These are phyloP conservation scores for Gamarada debralockiae DNA, from an alignment of 495 filamentous ascomycete genomes.

Conservation along the genomic window DNA sequence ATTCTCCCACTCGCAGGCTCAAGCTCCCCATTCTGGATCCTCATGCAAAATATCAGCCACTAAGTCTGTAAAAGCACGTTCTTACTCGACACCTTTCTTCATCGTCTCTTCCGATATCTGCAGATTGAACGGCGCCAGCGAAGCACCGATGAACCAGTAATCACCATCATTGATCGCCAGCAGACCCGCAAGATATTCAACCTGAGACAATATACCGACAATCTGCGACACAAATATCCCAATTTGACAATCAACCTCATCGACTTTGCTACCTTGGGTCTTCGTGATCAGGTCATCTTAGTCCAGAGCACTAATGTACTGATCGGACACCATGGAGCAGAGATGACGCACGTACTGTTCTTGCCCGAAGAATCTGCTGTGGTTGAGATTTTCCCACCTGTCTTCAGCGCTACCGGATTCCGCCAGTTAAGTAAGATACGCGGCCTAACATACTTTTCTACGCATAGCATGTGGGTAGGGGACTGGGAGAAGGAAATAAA, in stretches of 20 bases:
- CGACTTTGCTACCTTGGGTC: constrained; percentile 31
- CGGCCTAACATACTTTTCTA: neutral
- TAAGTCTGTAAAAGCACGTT: too few relatives aligned
- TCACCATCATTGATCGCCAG: constrained; percentile 32
- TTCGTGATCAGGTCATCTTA: constrained; percentile 29
- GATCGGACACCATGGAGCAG: constrained; percentile 36
- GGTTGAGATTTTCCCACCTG: constrained; percentile 6
- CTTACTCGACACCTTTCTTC: too few relatives aligned
- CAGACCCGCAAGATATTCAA: constrained; percentile 24
- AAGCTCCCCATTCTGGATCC: too few relatives aligned
- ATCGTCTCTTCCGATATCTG: too few relatives aligned
- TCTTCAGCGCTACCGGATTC: neutral
- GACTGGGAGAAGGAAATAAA: too few relatives aligned
- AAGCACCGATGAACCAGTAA: too few relatives aligned
- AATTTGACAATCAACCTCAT: constrained; percentile 27
- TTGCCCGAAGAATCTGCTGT: constrained; percentile 26
- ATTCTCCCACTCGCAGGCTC: too few relatives aligned
- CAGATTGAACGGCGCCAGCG: too few relatives aligned
- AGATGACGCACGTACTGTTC: constrained; percentile 35
- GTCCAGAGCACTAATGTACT: constrained; percentile 32
- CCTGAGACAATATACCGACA: constrained; percentile 19
- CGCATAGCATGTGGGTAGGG: too few relatives aligned
- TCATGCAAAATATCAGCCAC: too few relatives aligned
- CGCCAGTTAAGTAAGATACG: neutral
- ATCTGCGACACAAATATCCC: constrained; percentile 16